Evolutionary conservation across 768 basidiomycete genomes (phyloP), one percentile per base, ranked within the genome.

Genomic region (Amanita rimosa): DNA sequence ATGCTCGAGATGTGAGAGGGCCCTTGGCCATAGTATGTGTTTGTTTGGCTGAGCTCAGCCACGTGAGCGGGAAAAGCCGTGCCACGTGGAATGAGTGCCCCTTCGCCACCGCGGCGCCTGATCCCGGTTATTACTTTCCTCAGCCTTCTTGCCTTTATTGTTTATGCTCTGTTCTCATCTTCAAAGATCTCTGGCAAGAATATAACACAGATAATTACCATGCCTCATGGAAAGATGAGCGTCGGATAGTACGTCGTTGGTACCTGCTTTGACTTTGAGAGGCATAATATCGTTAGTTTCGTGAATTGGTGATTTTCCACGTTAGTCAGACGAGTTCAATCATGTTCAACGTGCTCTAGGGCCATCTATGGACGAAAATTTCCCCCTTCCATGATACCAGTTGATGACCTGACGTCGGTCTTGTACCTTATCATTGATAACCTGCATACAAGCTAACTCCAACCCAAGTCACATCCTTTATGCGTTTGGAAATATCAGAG

Each of bases 361-460:
- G 94, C 91, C 4, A 97, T 98, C 31, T 98, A 98, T 60, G 96
- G 81, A 22, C 76, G 94, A 52, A 94, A 92, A 64, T 99, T 77
- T 62, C 86, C 85, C 31, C 95, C 95, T 1, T 82, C 83, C 3
- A 61, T 77, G 43, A 91, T 97, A 52, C 96, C 94, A 9, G 76
- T 65, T 2, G 64, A 86, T 16, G 83, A 94, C 61, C 76, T 99
- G 56, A 97, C 95, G 86, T 88, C 65, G 54, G 81, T 68, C 31
- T 43, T 59, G 39, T 42, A 7, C 8, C 17, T 4, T 22, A 26
- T 16, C 8, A n/a, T 9, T n/a, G n/a, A n/a, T n/a, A n/a, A n/a
- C 11, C 10, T 22, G 7, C n/a, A 3, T n/a, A 45, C 19, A 22
- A 31, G 44, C 17, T 21, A 11, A 33, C 11, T 8, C 3, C 10